A percentile compares a stretch with the other conserved stretches of the same genome.
phyloP scores from a whole-genome alignment of 129 eudicot genomes.

The carrot (Daucus carota) region DH1_v3.0 NC_030381.2:43181501-43182000 shows the following conservation, averaged over 20 bases:
- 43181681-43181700: background rate
- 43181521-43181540: constrained; percentile 84
- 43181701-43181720: background rate
- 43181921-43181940: background rate
- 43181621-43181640: constrained; percentile 18
- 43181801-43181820: background rate
- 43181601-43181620: constrained; percentile 97
- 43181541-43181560: constrained; percentile 70
- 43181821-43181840: background rate
- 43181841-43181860: background rate
- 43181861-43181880: background rate
- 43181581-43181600: constrained; percentile 90
- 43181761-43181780: background rate
- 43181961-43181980: background rate
- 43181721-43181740: background rate
- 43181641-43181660: too few relatives aligned
- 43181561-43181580: constrained; percentile 84
- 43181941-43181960: background rate
- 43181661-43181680: too few relatives aligned
- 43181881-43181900: background rate
- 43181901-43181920: background rate
- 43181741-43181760: background rate
- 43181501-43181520: constrained; percentile 75
- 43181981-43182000: background rate
- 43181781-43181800: background rate